Evolutionary conservation across 768 basidiomycete species (phyloP).

Genomic region (Leucocoprinus sp.): DNA sequence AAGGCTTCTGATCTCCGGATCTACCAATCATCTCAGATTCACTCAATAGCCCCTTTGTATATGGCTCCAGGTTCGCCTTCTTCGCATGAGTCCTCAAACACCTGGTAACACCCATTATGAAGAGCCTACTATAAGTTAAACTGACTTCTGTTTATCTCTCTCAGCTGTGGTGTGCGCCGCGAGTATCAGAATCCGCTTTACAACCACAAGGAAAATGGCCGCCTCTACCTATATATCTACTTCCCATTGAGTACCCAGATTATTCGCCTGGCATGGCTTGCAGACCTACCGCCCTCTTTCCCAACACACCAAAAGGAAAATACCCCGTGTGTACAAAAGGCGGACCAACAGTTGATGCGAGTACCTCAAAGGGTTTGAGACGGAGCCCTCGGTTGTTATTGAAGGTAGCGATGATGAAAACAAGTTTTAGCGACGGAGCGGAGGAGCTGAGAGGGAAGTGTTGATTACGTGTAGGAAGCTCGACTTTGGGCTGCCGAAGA

Average conservation of each 20-base stretch:
- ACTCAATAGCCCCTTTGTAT: conserved; percentile 67
- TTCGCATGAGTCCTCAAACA: conserved; percentile 23
- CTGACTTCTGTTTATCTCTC: conserved; percentile 6
- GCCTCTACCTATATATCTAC: conserved; percentile 37
- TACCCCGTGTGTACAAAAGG: neutral
- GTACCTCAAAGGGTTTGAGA: conserved; percentile 1
- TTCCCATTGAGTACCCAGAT: conserved; percentile 58
- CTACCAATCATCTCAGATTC: conserved; percentile 39
- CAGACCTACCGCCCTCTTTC: conserved; percentile 53
- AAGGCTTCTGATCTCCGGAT: conserved; percentile 2
- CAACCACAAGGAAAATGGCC: conserved; percentile 34
- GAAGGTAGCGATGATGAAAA: conserved; percentile 5
- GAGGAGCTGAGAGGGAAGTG: conserved; percentile 4
- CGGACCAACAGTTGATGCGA: neutral
- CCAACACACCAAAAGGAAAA: conserved; percentile 19
- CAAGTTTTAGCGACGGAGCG: conserved; percentile 10
- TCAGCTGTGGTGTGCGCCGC: conserved; percentile 60
- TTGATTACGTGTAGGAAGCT: conserved; percentile 9
- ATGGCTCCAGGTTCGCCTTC: conserved; percentile 20
- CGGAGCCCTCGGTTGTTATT: conserved; percentile 6
- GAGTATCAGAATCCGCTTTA: conserved; percentile 59
- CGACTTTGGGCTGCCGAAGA: conserved; percentile 12
- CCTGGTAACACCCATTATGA: conserved; percentile 41
- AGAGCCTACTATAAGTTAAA: conserved; percentile 43
- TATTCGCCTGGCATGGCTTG: conserved; percentile 50